Evolutionary conservation across 2,329 filamentous ascomycete genomes (phyloP), one percentile per base, ranked within the genome.

Genomic region (Mariannaea elegans): DNA sequence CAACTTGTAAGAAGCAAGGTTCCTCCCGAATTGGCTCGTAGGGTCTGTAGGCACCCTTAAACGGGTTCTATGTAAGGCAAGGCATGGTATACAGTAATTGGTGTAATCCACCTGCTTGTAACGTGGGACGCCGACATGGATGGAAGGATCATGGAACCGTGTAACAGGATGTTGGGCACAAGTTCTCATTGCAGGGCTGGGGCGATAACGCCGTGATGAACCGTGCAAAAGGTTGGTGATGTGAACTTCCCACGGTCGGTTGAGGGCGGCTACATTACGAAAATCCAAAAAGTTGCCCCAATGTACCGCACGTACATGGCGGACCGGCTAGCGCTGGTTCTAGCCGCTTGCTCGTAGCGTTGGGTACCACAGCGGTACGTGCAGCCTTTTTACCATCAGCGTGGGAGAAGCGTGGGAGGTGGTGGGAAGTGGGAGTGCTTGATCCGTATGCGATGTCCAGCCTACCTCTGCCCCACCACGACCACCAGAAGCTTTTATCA

Each of bases 401-500:
- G n/a, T n/a, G n/a, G n/a, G 19, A 50, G 45, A 27, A 27, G 27
- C 16, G 31, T 45, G 45, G 41, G 46, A 50, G 47, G 36, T 13
- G n/a, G 16, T 9, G 18, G 36, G 36, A 18, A 18, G 48, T 51
- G 48, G 48, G 48, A 38, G 39, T 39, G 51, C 52, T 47, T 56
- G 48, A n/a, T 45, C 53, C 44, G 36, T 38, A 56, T 51, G 59
- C 55, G 16, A 21, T 13, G 7, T 12, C 32, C 8, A 10, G 14
- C 32, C 36, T 39, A 18, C 36, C 36, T 39, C 5, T 39, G 67
- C 69, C 69, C 69, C 68, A 71, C 68, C 64, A 70, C 50, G 42
- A 55, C 53, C 56, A 50, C 58, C 65, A 57, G 63, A 64, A 60
- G 62, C 67, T 65, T 61, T 71, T 69, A 62, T 65, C 68, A 71